Evolutionary conservation across 345 rosid genomes (phyloP).

Genomic region (Eucalyptus dawsonii): DNA sequence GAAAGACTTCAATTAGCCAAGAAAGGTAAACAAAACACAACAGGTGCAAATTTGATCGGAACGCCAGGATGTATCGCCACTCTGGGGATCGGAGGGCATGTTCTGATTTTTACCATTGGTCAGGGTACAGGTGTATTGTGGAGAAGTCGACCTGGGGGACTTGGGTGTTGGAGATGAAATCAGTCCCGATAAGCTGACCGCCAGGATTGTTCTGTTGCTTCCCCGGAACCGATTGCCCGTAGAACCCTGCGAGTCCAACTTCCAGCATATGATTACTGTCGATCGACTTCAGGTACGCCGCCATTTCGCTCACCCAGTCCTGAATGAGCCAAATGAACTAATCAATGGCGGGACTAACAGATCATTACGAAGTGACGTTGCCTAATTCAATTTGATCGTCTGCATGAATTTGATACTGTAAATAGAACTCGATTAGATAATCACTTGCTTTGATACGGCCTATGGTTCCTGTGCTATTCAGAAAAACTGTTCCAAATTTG

Average conservation of each 20-base stretch:
- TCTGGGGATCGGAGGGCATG: background rate
- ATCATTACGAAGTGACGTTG: background rate
- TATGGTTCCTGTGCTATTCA: background rate
- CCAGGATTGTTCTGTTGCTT: constrained; percentile 35
- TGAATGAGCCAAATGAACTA: background rate
- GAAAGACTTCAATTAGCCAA: background rate
- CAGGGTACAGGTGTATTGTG: constrained; percentile 68
- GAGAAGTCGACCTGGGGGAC: constrained; percentile 52
- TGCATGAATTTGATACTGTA: background rate
- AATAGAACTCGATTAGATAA: background rate
- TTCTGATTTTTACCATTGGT: constrained; percentile 35
- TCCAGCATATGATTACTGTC: constrained; percentile 48
- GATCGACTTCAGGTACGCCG: constrained; percentile 47
- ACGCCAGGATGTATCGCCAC: background rate
- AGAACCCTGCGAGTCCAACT: constrained; percentile 80
- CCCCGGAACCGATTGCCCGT: constrained; percentile 37
- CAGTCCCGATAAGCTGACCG: constrained; percentile 23
- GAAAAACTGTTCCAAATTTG: background rate
- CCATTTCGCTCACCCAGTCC: constrained; percentile 70
- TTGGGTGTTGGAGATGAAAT: constrained; percentile 54
- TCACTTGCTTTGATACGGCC: background rate
- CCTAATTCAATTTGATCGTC: background rate
- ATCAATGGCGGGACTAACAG: background rate
- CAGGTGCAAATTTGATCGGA: background rate
- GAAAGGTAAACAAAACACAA: background rate